Percentiles rank a stretch among this genome's conserved stretches.
Conservation (phyloP, 1,284 basidiomycete species). For the Puccinia hordei region DNA sequence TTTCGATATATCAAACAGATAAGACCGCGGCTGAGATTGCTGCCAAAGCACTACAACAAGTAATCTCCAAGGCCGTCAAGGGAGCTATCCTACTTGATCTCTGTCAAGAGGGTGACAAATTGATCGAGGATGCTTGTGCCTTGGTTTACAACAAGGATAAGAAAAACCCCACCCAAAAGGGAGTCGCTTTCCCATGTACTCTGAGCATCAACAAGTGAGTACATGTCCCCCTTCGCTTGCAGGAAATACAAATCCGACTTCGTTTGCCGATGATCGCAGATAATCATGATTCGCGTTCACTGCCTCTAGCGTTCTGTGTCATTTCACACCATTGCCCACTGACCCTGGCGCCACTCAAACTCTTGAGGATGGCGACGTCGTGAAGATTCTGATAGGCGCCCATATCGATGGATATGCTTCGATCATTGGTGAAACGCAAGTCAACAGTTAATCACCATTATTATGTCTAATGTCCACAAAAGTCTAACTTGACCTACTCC, state of each 20-base stretch:
- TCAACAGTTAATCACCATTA: conserved; percentile 11
- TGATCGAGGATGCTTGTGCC: conserved; percentile 40
- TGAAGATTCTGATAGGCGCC: conserved; percentile 92
- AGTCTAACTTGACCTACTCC: neutral
- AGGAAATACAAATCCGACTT: neutral
- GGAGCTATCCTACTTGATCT: conserved; percentile 33
- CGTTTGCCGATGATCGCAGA: neutral
- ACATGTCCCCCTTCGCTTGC: conserved; percentile 3
- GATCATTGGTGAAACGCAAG: conserved; percentile 79
- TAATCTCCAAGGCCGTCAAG: conserved; percentile 46
- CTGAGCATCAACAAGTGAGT: conserved; percentile 49
- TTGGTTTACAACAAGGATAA: conserved; percentile 51
- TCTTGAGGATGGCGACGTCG: conserved; percentile 85
- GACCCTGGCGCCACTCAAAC: conserved; percentile 71
- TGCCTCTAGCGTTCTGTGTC: conserved; percentile 73
- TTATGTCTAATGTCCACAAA: neutral
- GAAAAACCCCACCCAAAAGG: conserved; percentile 50
- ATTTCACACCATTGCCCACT: conserved; percentile 65
- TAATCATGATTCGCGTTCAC: conserved; percentile 71
- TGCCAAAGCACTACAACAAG: conserved; percentile 40
- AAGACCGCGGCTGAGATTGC: conserved; percentile 50
- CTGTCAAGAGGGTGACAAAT: conserved; percentile 46
- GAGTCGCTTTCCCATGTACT: conserved; percentile 49
- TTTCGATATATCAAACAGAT: conserved; percentile 23
- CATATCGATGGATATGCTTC: conserved; percentile 92